Evolutionary conservation across 2,329 filamentous ascomycete species (phyloP), one percentile per base, ranked within the genome.

Genomic region (Penicillium nordicum): DNA sequence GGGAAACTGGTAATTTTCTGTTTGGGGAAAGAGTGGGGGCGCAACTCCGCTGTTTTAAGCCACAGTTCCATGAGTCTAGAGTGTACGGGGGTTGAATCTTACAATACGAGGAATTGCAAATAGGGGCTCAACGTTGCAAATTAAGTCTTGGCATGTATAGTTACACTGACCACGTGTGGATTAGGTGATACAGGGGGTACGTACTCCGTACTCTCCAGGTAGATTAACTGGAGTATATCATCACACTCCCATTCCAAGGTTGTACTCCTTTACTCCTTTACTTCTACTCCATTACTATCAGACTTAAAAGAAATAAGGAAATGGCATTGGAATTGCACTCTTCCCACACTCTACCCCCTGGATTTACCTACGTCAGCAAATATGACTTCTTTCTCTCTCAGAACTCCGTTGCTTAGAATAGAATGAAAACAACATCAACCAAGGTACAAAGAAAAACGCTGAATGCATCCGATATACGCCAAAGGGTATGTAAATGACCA

Each of bases 1-100:
- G 41, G 34, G 53, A 54, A 16, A 45, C 49, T 45, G 45, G 53
- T 56, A 56, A 49, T 57, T 57, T 57, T 57, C 50, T 40, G 38
- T 51, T 49, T 48, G 38, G 55, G 50, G 50, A 52, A 55, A 37
- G 12, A 52, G 53, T 56, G 53, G 53, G 53, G 53, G 29, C 48
- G 2, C 2, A 48, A 40, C 44, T 53, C 50, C 50, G 43, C 50
- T 40, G 25, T 29, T 30, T 27, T 27, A 29, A 37, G 43, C 25
- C 14, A 48, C 23, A 21, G 40, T 34, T 23, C 29, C n/a, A 7
- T n/a, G 25, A 6, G 16, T 25, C 5, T 12, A 32, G 10, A 42
- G 37, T 25, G 23, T 43, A 49, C 23, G 23, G 23, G 29, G 51
- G 29, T 6, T 38, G 29, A 42, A 54, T 34, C 12, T 53, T 55